Conservation (phyloP, 129 eudicot genomes). For the Silybum marianum region DNA sequence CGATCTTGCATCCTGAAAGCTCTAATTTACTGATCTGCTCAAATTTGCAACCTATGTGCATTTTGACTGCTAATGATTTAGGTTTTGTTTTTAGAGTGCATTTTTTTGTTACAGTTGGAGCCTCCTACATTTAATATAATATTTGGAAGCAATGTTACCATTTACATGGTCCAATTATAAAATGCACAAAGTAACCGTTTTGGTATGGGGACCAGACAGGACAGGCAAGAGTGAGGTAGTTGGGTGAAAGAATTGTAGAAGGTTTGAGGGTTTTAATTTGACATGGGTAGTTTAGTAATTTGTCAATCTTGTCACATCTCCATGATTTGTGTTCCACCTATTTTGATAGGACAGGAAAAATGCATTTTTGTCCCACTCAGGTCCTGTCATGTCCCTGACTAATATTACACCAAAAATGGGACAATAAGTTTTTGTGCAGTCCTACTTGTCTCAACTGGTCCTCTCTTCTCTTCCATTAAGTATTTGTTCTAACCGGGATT, state of each 20-base stretch:
- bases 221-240: neutral
- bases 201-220: neutral
- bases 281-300: no score
- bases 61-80: slow-evolving; percentile 18
- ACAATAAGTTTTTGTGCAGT: no score
- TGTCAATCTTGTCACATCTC: no score
- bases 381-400: no score
- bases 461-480: no score
- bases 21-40: slow-evolving; percentile 18
- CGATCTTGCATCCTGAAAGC: slow-evolving; percentile 21
- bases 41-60: slow-evolving; percentile 25
- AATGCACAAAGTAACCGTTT: neutral
- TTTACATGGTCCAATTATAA: neutral
- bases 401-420: no score
- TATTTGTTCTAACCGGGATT: no score
- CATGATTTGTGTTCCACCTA: no score
- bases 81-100: slow-evolving; percentile 8
- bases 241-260: neutral
- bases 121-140: neutral
- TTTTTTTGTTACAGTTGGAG: neutral
- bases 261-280: neutral
- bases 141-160: neutral
- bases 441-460: no score
- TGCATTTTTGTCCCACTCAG: no score
- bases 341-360: no score